Base-by-base conservation (phyloP, 164 flowering plant species). In the Nelumbo lutea region DNA sequence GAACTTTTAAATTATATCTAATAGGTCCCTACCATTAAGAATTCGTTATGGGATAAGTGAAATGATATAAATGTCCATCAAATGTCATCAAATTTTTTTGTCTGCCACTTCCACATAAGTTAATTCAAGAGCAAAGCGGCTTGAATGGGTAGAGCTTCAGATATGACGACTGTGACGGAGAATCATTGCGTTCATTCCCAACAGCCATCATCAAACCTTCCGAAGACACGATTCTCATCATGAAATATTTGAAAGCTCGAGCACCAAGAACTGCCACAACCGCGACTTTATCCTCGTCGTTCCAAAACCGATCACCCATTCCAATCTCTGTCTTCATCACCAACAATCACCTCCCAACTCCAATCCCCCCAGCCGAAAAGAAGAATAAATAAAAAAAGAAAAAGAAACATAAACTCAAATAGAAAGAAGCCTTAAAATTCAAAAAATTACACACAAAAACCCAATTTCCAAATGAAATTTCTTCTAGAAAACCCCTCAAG, bases 181-280 rank as follows among this genome's bases (percentile, higher is more conserved):
- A 27, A 27, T 27, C 27, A 27, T 27, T 27, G 27, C 27, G 27
- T 27, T 87, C 93, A 65, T 73, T 81, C 42, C 83, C 85, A 42
- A 79, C 51, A 9, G 86, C 74, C 81, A 79, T 74, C 38, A 87
- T 73, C 56, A 82, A 77, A 55, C 83, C 83, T 51, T 88, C 93
- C 42, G 81, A 79, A 4, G 87, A 73, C 3, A 80, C 76, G 3
- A 87, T 81, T 70, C 82, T 85, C 2, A 86, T 75, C 1, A 82
- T 66, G 83, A 91, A 83, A 78, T 85, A 91, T 67, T 89, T 88
- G 45, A 85, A 83, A 51, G 97, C 97, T 38, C 78, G 66, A 43
- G 73, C 74, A 8, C 97, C 95, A 73, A 91, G 68, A 74, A 88
- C 90, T 1, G 90, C 79, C 9, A 81, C 82, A 55, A 82, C 85